Conservation (phyloP, 2,329 filamentous ascomycete species). For the Trichoderma polysporum region DNA sequence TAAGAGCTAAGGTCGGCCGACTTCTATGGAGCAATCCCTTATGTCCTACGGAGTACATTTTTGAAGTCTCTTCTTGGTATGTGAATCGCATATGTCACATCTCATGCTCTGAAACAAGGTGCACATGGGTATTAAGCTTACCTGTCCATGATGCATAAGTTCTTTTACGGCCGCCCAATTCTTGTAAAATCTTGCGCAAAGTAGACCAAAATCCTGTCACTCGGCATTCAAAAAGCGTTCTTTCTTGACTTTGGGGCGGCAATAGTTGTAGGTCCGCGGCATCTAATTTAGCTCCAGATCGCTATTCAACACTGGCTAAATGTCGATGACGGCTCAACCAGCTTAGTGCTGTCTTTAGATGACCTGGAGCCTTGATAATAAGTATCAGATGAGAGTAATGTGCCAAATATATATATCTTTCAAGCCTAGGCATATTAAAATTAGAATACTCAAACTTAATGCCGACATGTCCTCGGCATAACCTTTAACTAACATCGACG, state of each 20-base stretch:
- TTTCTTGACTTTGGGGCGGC: not conserved
- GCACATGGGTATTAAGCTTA: not conserved
- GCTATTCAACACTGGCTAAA: not conserved
- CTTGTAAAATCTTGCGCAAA: not conserved
- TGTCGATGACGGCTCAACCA: not conserved
- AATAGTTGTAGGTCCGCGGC: not conserved
- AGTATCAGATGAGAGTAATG: too few species aligned
- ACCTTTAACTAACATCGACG: too few species aligned
- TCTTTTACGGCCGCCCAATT: not conserved
- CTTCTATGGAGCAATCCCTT: not conserved
- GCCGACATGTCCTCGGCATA: too few species aligned
- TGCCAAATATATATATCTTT: too few species aligned
- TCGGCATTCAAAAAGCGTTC: not conserved
- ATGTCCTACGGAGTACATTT: not conserved
- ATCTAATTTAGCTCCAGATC: not conserved
- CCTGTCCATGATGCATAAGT: not conserved
- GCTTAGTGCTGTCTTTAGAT: too few species aligned
- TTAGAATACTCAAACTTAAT: too few species aligned
- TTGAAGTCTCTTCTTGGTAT: not conserved
- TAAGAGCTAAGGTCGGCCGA: not conserved
- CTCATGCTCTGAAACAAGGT: not conserved
- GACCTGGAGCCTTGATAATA: too few species aligned
- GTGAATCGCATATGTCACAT: not conserved
- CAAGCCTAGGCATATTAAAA: too few species aligned
- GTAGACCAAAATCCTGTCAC: not conserved